Percentiles rank a stretch among this genome's conserved stretches.
These are phyloP conservation scores for Colletotrichum gigasporum DNA, from an alignment of 2,329 filamentous ascomycete species.

Conservation along the genomic window DNA sequence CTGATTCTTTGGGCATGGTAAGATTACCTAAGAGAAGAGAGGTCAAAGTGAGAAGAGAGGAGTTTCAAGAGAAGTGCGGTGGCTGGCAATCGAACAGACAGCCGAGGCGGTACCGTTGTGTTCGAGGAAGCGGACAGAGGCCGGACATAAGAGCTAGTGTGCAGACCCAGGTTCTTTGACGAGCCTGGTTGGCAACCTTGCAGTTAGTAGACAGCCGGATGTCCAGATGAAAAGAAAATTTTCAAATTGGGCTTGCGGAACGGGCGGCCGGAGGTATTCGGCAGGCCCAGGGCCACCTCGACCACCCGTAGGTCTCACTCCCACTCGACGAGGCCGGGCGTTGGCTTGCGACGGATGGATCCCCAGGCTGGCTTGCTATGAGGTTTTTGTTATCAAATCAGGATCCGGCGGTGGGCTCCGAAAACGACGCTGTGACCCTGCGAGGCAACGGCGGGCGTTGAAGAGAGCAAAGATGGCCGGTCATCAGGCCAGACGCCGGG, in stretches of 20 bases:
- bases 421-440: conserved; percentile 4
- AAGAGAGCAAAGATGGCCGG: background rate
- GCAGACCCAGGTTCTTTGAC: background rate
- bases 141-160: background rate
- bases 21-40: conserved; percentile 5
- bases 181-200: too few relatives aligned
- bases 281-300: too few relatives aligned
- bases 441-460: conserved; percentile 2
- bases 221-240: background rate
- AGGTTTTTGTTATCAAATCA: conserved; percentile 19
- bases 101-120: background rate
- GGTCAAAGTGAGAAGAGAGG: background rate
- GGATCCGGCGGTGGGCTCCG: background rate
- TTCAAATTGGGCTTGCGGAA: conserved; percentile 3
- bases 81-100: background rate
- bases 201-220: too few relatives aligned
- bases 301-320: too few relatives aligned
- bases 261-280: conserved; percentile 12
- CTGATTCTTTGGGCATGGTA: background rate
- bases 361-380: background rate
- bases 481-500: conserved; percentile 6
- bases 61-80: background rate
- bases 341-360: background rate
- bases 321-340: background rate
- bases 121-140: background rate